Percentiles rank a stretch among this genome's conserved stretches.
phyloP scores from a whole-genome alignment of 352 stramenopile species.

The Thraustochytrium striatum region DNA sequence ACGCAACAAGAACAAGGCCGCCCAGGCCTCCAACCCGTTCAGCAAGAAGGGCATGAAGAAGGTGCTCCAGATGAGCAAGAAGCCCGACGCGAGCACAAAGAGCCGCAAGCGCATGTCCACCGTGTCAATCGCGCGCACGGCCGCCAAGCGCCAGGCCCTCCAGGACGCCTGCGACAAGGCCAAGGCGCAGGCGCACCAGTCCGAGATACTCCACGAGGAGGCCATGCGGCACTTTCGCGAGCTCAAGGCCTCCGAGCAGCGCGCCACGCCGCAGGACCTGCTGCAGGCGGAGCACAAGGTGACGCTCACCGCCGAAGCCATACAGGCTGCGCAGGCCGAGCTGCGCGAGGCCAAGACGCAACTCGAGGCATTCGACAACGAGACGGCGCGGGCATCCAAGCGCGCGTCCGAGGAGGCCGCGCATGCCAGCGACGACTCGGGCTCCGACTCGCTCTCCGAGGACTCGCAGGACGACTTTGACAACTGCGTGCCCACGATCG shows the following conservation, averaged over 20 bases:
- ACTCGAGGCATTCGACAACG: background rate
- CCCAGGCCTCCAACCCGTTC: background rate
- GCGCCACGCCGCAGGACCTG: background rate
- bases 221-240: background rate
- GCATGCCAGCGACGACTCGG: background rate
- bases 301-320: background rate
- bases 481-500: constrained; percentile 5
- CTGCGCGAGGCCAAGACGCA: background rate
- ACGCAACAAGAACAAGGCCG: background rate
- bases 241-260: too few species aligned
- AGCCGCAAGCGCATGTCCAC: background rate
- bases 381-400: background rate
- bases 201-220: background rate
- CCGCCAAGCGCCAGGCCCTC: too few species aligned
- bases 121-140: background rate
- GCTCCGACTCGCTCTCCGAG: background rate
- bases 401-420: background rate
- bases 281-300: background rate
- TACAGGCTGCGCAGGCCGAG: background rate
- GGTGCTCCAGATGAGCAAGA: background rate
- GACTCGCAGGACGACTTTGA: constrained; percentile 27
- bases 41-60: constrained; percentile 37
- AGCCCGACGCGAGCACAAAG: background rate
- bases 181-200: background rate
- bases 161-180: background rate